phyloP scores from a whole-genome alignment of 2,329 filamentous ascomycete genomes.

The Ascochyta rabiei region DNA sequence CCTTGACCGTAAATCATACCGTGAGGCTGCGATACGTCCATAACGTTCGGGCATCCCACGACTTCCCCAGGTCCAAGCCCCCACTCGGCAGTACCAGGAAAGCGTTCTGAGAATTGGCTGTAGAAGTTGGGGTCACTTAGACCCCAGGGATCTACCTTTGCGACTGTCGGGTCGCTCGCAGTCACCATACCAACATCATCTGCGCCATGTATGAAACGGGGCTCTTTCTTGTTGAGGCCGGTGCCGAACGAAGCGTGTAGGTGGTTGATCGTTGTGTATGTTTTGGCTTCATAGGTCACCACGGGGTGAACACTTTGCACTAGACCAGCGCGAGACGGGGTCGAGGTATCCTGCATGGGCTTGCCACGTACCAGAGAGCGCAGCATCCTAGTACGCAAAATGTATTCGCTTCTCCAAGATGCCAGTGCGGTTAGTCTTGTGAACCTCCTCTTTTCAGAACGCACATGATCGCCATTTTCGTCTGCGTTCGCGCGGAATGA shows the following conservation, averaged over 20 bases:
- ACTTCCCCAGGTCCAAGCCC: slow-evolving; percentile 78
- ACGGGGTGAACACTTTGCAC: slow-evolving; percentile 74
- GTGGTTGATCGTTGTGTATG: slow-evolving; percentile 78
- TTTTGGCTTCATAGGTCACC: slow-evolving; percentile 83
- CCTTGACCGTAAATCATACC: slow-evolving; percentile 87
- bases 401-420: slow-evolving; percentile 97
- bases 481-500: slow-evolving; percentile 53
- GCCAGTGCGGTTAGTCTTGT: slow-evolving; percentile 79
- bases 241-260: slow-evolving; percentile 78
- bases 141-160: slow-evolving; percentile 82
- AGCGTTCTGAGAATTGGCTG: slow-evolving; percentile 77
- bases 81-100: slow-evolving; percentile 74
- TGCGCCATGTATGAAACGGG: slow-evolving; percentile 82
- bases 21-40: slow-evolving; percentile 87
- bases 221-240: slow-evolving; percentile 70
- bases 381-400: slow-evolving; percentile 82
- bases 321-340: slow-evolving; percentile 60
- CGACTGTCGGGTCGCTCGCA: slow-evolving; percentile 77
- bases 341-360: slow-evolving; percentile 63
- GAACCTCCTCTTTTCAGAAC: slow-evolving; percentile 79
- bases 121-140: slow-evolving; percentile 76
- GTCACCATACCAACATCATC: slow-evolving; percentile 79
- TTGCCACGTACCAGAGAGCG: slow-evolving; percentile 83
- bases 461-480: slow-evolving; percentile 53
- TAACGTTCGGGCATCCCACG: slow-evolving; percentile 79